Conservation (phyloP, 805 yeast species). For the Kodamaea hsintzibuensis region DNA sequence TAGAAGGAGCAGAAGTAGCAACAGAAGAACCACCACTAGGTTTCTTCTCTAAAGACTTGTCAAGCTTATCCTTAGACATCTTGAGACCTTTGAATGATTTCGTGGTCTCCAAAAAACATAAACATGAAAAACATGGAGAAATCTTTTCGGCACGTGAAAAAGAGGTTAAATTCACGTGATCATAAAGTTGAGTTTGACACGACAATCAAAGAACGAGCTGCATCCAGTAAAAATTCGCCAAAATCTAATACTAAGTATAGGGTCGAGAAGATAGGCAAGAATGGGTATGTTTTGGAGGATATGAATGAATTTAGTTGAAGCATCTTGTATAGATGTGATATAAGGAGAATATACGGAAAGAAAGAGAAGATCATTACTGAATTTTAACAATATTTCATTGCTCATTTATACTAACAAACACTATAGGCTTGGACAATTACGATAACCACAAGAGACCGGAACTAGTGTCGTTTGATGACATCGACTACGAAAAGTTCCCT, state of each 20-base stretch:
- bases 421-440: constrained; percentile 31
- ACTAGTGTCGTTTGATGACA: constrained; percentile 79
- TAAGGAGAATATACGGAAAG: not conserved
- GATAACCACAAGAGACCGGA: constrained; percentile 57
- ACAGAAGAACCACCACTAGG: not conserved
- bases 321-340: not conserved
- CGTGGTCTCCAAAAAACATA: not conserved
- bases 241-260: constrained; percentile 7
- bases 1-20: not conserved
- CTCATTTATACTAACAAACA: constrained; percentile 15
- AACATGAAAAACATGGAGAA: constrained; percentile 1
- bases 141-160: not conserved
- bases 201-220: not conserved
- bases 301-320: not conserved
- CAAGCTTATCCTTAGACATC: constrained; percentile 4
- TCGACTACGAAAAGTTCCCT: constrained; percentile 66
- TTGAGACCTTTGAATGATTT: not conserved
- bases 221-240: constrained; percentile 11
- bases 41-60: constrained; percentile 1
- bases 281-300: constrained; percentile 3
- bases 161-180: not conserved
- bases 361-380: not conserved
- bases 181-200: not conserved
- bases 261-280: constrained; percentile 1
- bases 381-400: not conserved